phyloP scores from a whole-genome alignment of 2,329 filamentous ascomycete genomes.

The Fusarium sp. region DNA sequence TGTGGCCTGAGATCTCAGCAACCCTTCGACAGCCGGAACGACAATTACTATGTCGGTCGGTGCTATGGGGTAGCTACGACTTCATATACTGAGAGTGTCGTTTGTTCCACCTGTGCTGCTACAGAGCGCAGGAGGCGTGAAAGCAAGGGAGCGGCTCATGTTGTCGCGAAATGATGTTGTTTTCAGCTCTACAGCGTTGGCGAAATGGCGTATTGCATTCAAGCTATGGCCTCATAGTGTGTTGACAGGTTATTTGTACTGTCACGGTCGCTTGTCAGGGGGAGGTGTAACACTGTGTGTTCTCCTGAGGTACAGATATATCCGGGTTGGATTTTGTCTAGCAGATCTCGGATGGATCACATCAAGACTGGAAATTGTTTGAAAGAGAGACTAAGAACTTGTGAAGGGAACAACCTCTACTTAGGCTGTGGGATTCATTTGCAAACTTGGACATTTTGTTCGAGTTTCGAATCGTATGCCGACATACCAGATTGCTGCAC shows the following conservation, averaged over 20 bases:
- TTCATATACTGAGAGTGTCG: conserved; percentile 26
- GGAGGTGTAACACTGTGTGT: not conserved
- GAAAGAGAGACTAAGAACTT: not conserved
- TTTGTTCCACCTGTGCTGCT: conserved; percentile 9
- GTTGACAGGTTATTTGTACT: not conserved
- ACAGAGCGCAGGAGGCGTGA: conserved; percentile 4
- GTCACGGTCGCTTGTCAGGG: not conserved
- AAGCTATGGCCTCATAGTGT: not conserved
- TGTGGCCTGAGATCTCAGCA: conserved; percentile 23
- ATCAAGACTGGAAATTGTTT: not conserved
- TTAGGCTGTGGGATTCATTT: not conserved
- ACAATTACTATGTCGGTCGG: conserved; percentile 13
- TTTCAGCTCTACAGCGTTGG: not conserved
- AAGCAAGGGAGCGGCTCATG: not conserved
- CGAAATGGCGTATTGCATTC: not conserved
- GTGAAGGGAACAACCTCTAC: not conserved
- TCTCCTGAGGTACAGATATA: not conserved
- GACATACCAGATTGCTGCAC: not conserved
- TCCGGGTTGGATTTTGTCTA: not conserved
- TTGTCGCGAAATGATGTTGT: not conserved
- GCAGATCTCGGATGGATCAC: not conserved
- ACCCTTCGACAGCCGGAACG: conserved; percentile 10
- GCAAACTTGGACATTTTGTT: not conserved
- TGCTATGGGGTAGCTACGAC: conserved; percentile 32
- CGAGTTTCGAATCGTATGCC: not conserved